Evolutionary conservation across 1,284 basidiomycete genomes (phyloP).

Genomic region (Boletus hoseneyae): DNA sequence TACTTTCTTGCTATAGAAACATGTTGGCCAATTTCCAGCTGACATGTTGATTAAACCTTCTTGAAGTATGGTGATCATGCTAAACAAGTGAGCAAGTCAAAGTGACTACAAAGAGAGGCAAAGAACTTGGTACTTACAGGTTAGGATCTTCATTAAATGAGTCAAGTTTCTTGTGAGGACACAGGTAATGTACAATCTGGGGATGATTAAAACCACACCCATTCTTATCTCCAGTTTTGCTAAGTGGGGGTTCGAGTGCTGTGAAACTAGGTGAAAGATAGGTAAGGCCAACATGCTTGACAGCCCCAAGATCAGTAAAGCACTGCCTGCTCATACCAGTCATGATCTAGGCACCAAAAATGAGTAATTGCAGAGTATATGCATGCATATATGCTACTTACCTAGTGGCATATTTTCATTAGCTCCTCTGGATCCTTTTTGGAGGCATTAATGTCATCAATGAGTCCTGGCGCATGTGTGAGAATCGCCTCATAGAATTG

Average conservation of each 20-base stretch:
- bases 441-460: neutral
- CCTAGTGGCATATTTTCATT: neutral
- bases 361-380: neutral
- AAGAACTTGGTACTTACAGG: neutral
- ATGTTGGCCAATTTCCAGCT: neutral
- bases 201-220: slow-evolving; percentile 4
- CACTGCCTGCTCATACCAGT: neutral
- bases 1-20: slow-evolving; percentile 1
- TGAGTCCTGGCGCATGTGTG: neutral
- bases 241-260: neutral
- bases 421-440: neutral
- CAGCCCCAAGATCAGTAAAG: neutral
- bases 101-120: no score
- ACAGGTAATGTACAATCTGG: neutral
- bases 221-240: neutral
- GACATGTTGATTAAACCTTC: neutral
- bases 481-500: neutral
- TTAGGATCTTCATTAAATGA: slow-evolving; percentile 6
- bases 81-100: neutral
- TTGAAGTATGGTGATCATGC: slow-evolving; percentile 6
- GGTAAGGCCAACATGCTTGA: neutral
- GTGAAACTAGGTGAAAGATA: neutral
- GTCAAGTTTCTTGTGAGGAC: slow-evolving; percentile 1
- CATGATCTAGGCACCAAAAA: neutral
- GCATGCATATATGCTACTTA: neutral